Evolutionary conservation across 306 rosid species (phyloP), one percentile per base, ranked within the genome.

Genomic region (Dalbergia oliveri): DNA sequence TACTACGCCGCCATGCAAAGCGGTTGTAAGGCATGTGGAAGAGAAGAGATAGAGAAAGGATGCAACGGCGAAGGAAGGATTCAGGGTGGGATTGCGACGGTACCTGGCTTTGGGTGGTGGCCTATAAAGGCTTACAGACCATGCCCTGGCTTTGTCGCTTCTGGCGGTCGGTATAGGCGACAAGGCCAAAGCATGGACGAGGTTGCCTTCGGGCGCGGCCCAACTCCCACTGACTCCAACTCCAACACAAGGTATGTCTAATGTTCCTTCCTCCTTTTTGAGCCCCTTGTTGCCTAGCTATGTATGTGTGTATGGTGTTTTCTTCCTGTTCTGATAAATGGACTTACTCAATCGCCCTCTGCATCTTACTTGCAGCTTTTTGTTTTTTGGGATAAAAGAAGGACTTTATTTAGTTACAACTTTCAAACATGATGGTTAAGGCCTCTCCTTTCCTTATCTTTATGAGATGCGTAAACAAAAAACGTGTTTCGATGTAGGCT

Each of bases 61-160:
- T 95, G 99, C 88, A 93, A 95, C 70, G 98, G 96, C 11, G 92
- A 93, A 79, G 99, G 99, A 86, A 95, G 98, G 65, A 87, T 95
- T 60, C 99, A 95, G 50, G 99, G 99, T 51, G 99, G 99, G 43
- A 95, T 95, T 74, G 99, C 98, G 34, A 91, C 97, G 4, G 57
- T 95, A 1, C 99, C 98, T 0, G 98, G 99, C 65, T 95, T 95
- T 86, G 99, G 98, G 2, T 95, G 99, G 99, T 95, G 99, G 99
- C 99, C 99, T 4, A 95, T 93, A 23, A 95, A 91, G 86, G 99
- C 99, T 73, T 95, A 91, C 81, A 88, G 97, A 73, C 99, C 98
- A 4, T 95, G 99, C 43, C 99, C 99, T 73, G 96, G 89, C 11
- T 93, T 95, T 67, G 66, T 95, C 68, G 93, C 91, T 9, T 85